Base-by-base conservation (phyloP, 331 rosid species). In the Ulmus americana region DNA sequence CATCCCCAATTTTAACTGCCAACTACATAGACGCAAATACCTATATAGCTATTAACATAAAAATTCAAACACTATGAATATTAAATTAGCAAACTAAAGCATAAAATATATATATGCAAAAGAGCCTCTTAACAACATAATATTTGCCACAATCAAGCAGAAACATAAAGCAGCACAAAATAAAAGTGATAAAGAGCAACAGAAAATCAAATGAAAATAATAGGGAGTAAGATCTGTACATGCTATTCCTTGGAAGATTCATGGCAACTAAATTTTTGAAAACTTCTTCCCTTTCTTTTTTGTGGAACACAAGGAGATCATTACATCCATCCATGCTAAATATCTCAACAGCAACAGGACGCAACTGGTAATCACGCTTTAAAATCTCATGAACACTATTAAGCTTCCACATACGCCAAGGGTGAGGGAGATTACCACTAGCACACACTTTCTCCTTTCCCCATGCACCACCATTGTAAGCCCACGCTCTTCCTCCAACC, bases 271-370 rank as follows among this genome's bases (percentile, higher is more conserved):
- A 79, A 77, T 90, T 85, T 81, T 82, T 95, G 74, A 95, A 95
- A 65, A 95, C 97, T 66, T 90, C 99, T 65, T 95, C 99, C 72
- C 99, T 85, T 79, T 95, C 99, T 66, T 80, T 95, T 83, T 95
- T 95, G 85, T 95, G 99, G 84, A 95, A 95, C 55, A 95, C 96
- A 79, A 95, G 81, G 68, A 95, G 95, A 83, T 95, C 99, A 71
- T 95, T 95, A 65, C 91, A 95, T 64, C 99, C 99, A 81, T 95
- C 99, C 97, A 95, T 95, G 85, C 99, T 95, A 84, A 95, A 95
- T 73, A 95, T 90, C 81, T 95, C 99, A 67, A 95, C 66, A 76
- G 99, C 99, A 63, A 95, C 99, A 54, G 99, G 99, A 66, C 99
- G 99, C 72, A 95, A 83, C 80, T 95, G 99, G 82, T 87, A 95